A percentile compares a stretch with the other conserved stretches of the same genome.
phyloP scores from a whole-genome alignment of 495 filamentous ascomycete genomes.

The Talaromyces borbonicus region DNA sequence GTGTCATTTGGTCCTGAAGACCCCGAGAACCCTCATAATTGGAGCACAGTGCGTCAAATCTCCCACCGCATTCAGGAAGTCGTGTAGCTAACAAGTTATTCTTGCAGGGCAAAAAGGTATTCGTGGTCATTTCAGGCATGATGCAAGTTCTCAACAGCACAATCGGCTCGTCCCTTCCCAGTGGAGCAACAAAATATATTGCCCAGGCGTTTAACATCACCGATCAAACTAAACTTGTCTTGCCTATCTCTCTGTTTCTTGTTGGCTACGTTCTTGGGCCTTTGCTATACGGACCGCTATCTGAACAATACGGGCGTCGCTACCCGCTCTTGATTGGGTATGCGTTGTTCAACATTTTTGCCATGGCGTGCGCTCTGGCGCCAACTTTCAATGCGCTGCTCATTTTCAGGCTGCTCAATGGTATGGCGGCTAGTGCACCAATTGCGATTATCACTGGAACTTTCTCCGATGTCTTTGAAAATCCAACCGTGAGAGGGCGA shows the following conservation, averaged over 20 bases:
- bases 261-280: constrained; percentile 60
- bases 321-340: constrained; percentile 49
- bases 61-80: not conserved
- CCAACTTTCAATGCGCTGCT: constrained; percentile 54
- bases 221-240: constrained; percentile 46
- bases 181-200: constrained; percentile 51
- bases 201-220: constrained; percentile 47
- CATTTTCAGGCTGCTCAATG: constrained; percentile 55
- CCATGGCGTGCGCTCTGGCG: constrained; percentile 56
- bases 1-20: constrained; percentile 43
- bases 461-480: constrained; percentile 58
- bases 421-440: constrained; percentile 54
- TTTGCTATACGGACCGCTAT: constrained; percentile 55
- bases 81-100: not conserved
- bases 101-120: constrained; percentile 41
- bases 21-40: constrained; percentile 59
- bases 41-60: constrained; percentile 23
- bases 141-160: constrained; percentile 63
- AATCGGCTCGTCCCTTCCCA: constrained; percentile 58
- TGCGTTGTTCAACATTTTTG: constrained; percentile 54
- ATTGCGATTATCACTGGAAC: constrained; percentile 62
- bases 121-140: constrained; percentile 47
- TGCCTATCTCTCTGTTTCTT: constrained; percentile 66
- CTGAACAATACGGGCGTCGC: constrained; percentile 58
- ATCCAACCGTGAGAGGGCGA: constrained; percentile 50